Percentiles rank a stretch among this genome's conserved stretches.
Conservation (phyloP, 1,284 basidiomycete genomes). For the Microbotryomycetes sp. region DNA sequence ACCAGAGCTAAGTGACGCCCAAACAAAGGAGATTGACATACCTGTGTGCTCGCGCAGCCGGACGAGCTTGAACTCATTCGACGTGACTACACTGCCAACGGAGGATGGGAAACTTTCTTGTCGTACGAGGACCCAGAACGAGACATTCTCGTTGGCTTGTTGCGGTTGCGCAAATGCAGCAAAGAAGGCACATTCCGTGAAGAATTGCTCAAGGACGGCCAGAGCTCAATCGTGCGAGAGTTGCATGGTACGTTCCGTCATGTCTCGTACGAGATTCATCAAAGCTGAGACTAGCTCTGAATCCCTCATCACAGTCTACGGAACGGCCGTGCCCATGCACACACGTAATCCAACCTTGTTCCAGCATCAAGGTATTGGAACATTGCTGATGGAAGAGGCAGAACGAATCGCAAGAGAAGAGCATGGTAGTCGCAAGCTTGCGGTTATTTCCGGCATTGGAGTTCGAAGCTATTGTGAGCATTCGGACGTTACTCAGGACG, state of each 20-base stretch:
- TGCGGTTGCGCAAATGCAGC: constrained; percentile 81
- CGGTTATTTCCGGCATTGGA: constrained; percentile 79
- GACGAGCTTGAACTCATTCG: constrained; percentile 95
- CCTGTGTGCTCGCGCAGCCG: constrained; percentile 51
- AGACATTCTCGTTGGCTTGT: constrained; percentile 90
- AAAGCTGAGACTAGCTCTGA: neutral
- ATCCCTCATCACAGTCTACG: constrained; percentile 74
- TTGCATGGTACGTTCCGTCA: constrained; percentile 45
- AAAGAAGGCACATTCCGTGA: constrained; percentile 93
- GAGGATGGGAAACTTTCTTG: constrained; percentile 97
- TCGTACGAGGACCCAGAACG: constrained; percentile 97
- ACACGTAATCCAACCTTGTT: constrained; percentile 89
- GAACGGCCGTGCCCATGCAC: constrained; percentile 95
- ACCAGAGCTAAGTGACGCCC: too few relatives aligned
- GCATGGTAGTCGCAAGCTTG: constrained; percentile 87
- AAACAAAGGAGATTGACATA: too few relatives aligned
- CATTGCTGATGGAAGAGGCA: constrained; percentile 97
- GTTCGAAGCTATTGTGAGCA: constrained; percentile 35
- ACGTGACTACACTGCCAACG: constrained; percentile 90
- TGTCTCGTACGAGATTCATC: neutral
- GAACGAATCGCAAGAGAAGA: constrained; percentile 97
- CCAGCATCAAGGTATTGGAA: constrained; percentile 97
- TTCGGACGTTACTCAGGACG: neutral
- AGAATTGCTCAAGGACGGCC: constrained; percentile 74
- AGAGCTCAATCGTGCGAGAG: constrained; percentile 90